Conservation (phyloP, 2,329 filamentous ascomycete species). For the Phialophora chinensis region DNA sequence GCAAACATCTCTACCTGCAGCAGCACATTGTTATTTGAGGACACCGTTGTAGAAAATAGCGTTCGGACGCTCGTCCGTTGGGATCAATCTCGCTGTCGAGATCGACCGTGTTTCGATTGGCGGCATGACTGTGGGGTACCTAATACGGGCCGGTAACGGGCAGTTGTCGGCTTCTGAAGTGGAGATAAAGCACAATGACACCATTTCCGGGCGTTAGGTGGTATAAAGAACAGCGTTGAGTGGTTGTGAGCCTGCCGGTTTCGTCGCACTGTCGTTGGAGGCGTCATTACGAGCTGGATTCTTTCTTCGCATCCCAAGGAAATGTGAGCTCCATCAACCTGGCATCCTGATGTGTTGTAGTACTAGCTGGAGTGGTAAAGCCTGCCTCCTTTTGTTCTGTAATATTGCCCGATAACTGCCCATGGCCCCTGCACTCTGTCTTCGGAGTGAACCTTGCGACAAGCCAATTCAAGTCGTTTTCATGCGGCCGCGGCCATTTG, state of each 20-base stretch:
- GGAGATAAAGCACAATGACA: neutral
- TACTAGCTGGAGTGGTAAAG: neutral
- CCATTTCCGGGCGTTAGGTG: neutral
- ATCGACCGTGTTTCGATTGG: conserved; percentile 1
- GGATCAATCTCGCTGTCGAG: neutral
- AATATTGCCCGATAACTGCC: neutral
- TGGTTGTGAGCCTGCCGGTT: neutral
- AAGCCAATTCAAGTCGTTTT: conserved; percentile 37
- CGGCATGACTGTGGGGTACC: neutral
- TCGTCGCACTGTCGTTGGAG: neutral
- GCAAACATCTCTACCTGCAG: neutral
- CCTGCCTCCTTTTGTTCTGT: neutral
- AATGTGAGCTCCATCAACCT: conserved; percentile 1
- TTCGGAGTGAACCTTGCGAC: conserved; percentile 32
- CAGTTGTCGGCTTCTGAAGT: neutral
- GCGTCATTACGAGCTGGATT: conserved; percentile 4
- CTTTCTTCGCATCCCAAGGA: neutral
- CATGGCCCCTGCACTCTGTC: neutral
- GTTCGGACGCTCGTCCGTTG: neutral
- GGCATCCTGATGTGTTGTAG: neutral
- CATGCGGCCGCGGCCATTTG: conserved; percentile 37
- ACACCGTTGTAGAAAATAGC: neutral
- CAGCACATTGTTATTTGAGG: neutral
- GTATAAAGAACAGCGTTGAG: neutral
- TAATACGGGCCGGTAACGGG: conserved; percentile 2